phyloP scores from a whole-genome alignment of 208 protist species.

The Trichomonas tenax region DNA sequence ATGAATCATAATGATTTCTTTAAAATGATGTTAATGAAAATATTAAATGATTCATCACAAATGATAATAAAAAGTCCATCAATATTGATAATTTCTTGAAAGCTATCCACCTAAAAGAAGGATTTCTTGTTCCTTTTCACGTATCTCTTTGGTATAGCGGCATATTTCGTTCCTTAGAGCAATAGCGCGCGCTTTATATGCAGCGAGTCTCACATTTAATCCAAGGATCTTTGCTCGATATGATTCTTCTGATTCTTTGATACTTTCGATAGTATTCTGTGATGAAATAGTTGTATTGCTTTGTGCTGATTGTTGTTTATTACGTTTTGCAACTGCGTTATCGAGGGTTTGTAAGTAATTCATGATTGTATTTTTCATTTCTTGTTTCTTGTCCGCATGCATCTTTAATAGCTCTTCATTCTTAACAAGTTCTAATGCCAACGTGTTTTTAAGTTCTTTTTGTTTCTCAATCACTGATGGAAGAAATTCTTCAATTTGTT shows the following conservation, averaged over 20 bases:
- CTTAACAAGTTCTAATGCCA: neutral
- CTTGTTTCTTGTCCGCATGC: neutral
- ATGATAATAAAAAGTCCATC: too few species aligned
- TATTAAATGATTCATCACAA: too few species aligned
- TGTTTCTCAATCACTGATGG: neutral
- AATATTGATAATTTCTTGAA: too few species aligned
- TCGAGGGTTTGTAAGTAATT: neutral
- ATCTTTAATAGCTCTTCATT: neutral
- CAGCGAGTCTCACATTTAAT: neutral
- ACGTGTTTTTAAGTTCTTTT: neutral
- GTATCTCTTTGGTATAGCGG: neutral
- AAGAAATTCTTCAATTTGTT: neutral
- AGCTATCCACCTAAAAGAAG: too few species aligned
- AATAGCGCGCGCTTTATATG: neutral
- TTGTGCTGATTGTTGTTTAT: neutral
- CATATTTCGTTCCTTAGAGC: neutral
- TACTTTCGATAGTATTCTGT: neutral
- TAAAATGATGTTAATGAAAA: too few species aligned
- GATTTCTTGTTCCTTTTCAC: neutral
- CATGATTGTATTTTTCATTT: neutral
- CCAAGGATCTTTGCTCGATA: neutral
- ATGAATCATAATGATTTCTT: too few species aligned
- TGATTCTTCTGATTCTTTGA: neutral
- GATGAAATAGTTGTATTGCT: neutral
- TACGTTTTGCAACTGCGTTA: neutral